Evolutionary conservation across 495 filamentous ascomycete species (phyloP).

Genomic region (Neurospora sp.): DNA sequence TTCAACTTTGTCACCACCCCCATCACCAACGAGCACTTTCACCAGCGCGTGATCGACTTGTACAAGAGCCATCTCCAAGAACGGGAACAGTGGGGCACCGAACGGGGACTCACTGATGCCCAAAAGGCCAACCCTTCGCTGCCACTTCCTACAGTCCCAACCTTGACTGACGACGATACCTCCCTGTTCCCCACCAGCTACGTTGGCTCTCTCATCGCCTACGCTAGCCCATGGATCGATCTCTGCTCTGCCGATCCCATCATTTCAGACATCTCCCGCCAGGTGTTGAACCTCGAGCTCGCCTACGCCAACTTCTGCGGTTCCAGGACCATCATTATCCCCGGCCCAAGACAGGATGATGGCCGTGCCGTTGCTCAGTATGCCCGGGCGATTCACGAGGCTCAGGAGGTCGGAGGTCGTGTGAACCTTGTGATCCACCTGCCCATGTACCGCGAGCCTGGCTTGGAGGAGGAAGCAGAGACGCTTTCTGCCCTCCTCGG

Average conservation of each 20-base stretch:
- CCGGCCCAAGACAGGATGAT: conserved; percentile 51
- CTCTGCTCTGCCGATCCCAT: conserved; percentile 72
- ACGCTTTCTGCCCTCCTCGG: conserved; percentile 27
- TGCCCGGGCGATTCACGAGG: conserved; percentile 76
- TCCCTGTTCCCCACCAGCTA: conserved; percentile 59
- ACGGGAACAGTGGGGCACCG: conserved; percentile 13
- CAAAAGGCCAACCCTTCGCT: conserved; percentile 21
- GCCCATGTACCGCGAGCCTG: conserved; percentile 57
- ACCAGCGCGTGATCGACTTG: conserved; percentile 57
- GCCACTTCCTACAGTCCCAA: conserved; percentile 49
- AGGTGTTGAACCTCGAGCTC: conserved; percentile 82
- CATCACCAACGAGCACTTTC: conserved; percentile 78
- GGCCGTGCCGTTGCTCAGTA: conserved; percentile 51
- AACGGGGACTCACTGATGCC: conserved; percentile 7
- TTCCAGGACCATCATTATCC: conserved; percentile 68
- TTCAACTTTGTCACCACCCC: conserved; percentile 89
- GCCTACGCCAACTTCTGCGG: conserved; percentile 94
- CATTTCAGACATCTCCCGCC: conserved; percentile 71
- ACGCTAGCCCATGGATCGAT: conserved; percentile 83
- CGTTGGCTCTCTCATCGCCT: conserved; percentile 60
- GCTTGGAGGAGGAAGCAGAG: conserved; percentile 28
- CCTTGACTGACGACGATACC: conserved; percentile 64
- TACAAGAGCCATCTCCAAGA: conserved; percentile 46
- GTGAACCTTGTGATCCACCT: conserved; percentile 73
- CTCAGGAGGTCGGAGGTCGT: conserved; percentile 58